These are phyloP conservation scores for Amaranthus palmeri DNA, from an alignment of 148 eudicot species.

Conservation along the genomic window DNA sequence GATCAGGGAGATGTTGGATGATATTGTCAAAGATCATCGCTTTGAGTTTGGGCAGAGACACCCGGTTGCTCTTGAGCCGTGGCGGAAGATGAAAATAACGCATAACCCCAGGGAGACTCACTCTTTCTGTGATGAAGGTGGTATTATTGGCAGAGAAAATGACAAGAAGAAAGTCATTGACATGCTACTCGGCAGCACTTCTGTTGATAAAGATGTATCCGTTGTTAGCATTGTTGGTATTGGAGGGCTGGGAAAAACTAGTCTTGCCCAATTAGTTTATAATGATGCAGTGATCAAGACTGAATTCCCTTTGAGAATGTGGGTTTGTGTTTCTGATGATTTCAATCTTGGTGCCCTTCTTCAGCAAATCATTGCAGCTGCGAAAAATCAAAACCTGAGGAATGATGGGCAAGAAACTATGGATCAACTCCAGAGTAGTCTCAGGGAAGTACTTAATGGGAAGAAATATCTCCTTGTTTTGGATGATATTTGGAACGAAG, in stretches of 20 bases:
- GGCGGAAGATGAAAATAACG: no score
- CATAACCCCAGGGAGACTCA: constrained; percentile 4
- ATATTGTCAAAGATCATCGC: no score
- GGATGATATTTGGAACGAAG: no score
- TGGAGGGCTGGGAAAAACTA: constrained; percentile 30
- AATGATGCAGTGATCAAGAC: constrained; percentile 14
- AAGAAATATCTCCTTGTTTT: no score
- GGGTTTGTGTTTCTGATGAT: constrained; percentile 31
- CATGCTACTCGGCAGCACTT: neutral
- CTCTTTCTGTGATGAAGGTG: constrained; percentile 12
- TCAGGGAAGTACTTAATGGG: no score
- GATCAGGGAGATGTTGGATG: no score
- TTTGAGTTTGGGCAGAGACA: no score
- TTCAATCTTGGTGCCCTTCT: neutral
- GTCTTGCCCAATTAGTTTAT: constrained; percentile 25
- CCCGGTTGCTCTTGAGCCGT: no score
- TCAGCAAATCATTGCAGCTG: no score
- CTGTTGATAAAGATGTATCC: neutral
- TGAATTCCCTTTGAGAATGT: constrained; percentile 25
- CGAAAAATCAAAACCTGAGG: no score
- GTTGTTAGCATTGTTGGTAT: constrained; percentile 27
- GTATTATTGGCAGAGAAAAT: constrained; percentile 26
- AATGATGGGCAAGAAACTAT: no score
- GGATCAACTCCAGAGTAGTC: no score
- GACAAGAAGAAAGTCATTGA: neutral